Base-by-base conservation (phyloP, 164 flowering plant species). In the Platanus orientalis region DNA sequence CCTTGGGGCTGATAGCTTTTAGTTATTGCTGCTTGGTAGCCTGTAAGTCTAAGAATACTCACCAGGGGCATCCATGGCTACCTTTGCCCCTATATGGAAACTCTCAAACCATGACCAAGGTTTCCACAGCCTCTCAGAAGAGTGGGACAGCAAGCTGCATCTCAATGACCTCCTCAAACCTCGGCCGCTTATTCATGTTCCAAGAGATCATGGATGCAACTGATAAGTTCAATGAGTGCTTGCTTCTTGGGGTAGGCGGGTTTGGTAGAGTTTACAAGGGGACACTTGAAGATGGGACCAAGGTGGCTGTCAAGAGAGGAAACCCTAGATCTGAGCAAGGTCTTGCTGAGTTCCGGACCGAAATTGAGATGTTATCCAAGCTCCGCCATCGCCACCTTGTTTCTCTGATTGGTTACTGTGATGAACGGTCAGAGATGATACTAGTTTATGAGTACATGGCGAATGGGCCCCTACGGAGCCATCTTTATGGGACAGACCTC, bases 331-430 rank as follows among this genome's bases (percentile, higher is more conserved):
- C 73, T 30, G 64, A 60, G 50, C 73, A 70, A 36, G 73, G 73
- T 26, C 27, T 64, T 47, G 64, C 69, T 4, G 73, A 70, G 60
- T 70, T 70, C 34, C 45, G 60, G 55, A 70, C 73, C 34, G 73
- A 70, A 54, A 70, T 70, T 23, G 64, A 64, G 20, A 64, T 70
- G 61, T 64, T 70, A 54, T 70, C 73, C 25, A 70, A 70, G 54
- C 64, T 70, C n/a, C 73, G 73, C 6, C 73, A 70, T 47, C 68
- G 69, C 58, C 73, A 70, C 58, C 69, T 70, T 16, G 73, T 70
- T 34, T 70, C 73, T 64, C 65, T 70, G 7, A 60, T 70, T 17
- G 73, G 73, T 40, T 70, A 70, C 42, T 70, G 73, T 59, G 73
- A 70, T 52, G 73, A 70, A 44, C 34, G 64, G 23, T 64, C 69